Conservation (phyloP, 2,329 filamentous ascomycete genomes). For the Sphaerulina vaccinii region DNA sequence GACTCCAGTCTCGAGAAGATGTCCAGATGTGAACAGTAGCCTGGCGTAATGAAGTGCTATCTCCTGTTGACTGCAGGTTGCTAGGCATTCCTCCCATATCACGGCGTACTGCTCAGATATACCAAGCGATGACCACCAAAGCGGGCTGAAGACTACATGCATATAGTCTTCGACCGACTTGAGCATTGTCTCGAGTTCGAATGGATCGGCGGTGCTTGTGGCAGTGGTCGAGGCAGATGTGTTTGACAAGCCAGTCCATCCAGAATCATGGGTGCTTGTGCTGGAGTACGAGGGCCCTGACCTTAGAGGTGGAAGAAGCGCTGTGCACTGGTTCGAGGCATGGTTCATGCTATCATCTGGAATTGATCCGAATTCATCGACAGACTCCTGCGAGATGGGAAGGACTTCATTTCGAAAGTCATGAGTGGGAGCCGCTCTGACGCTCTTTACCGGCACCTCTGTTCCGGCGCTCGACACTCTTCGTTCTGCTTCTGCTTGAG, state of each 20-base stretch:
- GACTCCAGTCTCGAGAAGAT: constrained; percentile 30
- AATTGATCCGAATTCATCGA: too few relatives aligned
- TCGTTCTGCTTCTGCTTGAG: neutral
- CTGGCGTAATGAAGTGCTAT: constrained; percentile 37
- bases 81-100: constrained; percentile 37
- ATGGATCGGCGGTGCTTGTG: constrained; percentile 27
- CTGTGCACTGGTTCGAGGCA: neutral
- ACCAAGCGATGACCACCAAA: constrained; percentile 35
- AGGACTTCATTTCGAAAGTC: too few relatives aligned
- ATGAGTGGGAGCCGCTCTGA: too few relatives aligned
- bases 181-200: constrained; percentile 34
- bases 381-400: too few relatives aligned
- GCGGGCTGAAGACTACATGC: constrained; percentile 36
- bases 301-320: neutral
- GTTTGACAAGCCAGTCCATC: neutral
- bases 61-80: constrained; percentile 34
- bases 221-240: neutral
- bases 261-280: neutral
- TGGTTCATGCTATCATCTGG: neutral
- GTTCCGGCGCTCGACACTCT: neutral
- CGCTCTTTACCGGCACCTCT: neutral
- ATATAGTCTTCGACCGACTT: constrained; percentile 38
- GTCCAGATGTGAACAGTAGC: constrained; percentile 35
- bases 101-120: constrained; percentile 32
- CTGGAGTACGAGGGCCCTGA: neutral